A percentile compares a stretch with the other conserved stretches of the same genome.
Evolutionary conservation across 139 green algal species (phyloP).

Genomic region (Marvania coccoides): DNA sequence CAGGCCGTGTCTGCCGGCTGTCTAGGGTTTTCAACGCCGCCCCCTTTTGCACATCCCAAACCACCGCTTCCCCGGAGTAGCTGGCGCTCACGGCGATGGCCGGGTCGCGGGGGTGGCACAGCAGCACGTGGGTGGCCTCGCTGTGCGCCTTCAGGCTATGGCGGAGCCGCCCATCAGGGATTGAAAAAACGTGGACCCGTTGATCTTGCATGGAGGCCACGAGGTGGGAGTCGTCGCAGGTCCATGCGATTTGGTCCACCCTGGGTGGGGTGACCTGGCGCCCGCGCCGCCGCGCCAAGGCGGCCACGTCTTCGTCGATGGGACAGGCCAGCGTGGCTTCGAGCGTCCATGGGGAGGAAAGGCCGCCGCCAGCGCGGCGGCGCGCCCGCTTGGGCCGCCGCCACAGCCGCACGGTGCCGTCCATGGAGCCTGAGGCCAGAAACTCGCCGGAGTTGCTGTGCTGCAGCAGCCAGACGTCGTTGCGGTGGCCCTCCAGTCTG

Average conservation of each 20-base stretch:
- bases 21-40: conserved; percentile 31
- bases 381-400: not conserved
- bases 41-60: conserved; percentile 56
- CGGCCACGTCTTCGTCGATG: conserved; percentile 24
- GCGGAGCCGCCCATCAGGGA: conserved; percentile 12
- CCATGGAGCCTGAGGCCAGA: conserved; percentile 61
- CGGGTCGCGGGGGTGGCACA: conserved; percentile 55
- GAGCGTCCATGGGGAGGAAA: conserved; percentile 26
- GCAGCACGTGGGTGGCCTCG: conserved; percentile 51
- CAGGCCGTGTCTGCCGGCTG: conserved; percentile 42
- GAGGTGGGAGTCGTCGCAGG: conserved; percentile 41
- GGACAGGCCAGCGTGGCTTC: conserved; percentile 28
- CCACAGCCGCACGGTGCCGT: conserved; percentile 60
- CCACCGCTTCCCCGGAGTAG: conserved; percentile 58
- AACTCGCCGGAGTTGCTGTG: conserved; percentile 46
- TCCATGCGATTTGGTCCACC: conserved; percentile 65
- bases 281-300: conserved; percentile 23
- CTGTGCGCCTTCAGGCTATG: conserved; percentile 44
- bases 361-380: conserved; percentile 7
- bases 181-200: conserved; percentile 46
- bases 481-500: conserved; percentile 48
- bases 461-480: conserved; percentile 56
- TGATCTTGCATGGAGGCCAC: conserved; percentile 44
- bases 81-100: conserved; percentile 51
- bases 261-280: conserved; percentile 16